Conservation (phyloP, 176 grass and related monocot genomes). For the Urochloa ruziziensis region DNA sequence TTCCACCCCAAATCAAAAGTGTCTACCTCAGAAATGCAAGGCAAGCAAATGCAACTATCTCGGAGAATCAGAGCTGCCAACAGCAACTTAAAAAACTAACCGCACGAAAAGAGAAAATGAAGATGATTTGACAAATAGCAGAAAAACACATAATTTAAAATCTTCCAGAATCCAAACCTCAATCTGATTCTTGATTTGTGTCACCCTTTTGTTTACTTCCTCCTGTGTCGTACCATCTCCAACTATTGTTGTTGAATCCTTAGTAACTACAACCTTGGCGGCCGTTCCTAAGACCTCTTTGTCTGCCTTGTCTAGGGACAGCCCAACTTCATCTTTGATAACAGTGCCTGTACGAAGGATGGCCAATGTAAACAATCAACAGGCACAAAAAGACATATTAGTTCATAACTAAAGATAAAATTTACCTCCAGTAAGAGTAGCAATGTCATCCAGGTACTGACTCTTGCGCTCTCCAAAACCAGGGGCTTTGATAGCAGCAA, state of each 20-base stretch:
- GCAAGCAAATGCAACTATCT: neutral
- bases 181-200: constrained; percentile 60
- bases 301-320: constrained; percentile 63
- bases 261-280: constrained; percentile 56
- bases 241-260: constrained; percentile 69
- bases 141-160: neutral
- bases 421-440: constrained; percentile 63
- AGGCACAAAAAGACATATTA: neutral
- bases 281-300: constrained; percentile 47
- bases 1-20: neutral
- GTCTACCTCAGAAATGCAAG: neutral
- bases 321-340: constrained; percentile 62
- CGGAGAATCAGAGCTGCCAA: neutral
- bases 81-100: neutral
- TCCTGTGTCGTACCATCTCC: constrained; percentile 60
- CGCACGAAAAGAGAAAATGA: neutral
- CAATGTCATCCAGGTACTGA: constrained; percentile 70
- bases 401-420: neutral
- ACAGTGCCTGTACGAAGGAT: constrained; percentile 25
- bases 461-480: constrained; percentile 80
- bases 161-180: constrained; percentile 27
- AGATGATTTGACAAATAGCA: neutral
- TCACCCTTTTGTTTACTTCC: constrained; percentile 55
- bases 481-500: constrained; percentile 68
- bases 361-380: neutral